Percentiles rank a stretch among this genome's conserved stretches.
Conservation (phyloP, 2,329 filamentous ascomycete genomes). For the Falciphora oryzae region DNA sequence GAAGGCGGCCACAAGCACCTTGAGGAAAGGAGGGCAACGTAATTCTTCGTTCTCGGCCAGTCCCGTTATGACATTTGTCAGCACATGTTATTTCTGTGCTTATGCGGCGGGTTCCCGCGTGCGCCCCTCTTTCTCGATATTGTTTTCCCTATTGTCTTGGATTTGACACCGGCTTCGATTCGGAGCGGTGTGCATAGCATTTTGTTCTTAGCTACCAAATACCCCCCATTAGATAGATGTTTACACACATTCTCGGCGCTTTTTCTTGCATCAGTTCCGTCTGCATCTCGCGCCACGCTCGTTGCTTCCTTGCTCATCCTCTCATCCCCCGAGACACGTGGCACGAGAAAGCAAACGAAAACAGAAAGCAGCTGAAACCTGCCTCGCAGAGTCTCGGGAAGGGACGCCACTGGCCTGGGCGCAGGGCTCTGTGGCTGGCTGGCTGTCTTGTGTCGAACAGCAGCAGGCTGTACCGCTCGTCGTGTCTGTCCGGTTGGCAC, state of each 20-base stretch:
- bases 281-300: too few relatives aligned
- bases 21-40: constrained; percentile 1
- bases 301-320: not conserved
- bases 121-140: not conserved
- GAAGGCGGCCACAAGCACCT: constrained; percentile 10
- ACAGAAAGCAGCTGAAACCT: not conserved
- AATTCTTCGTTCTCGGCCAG: not conserved
- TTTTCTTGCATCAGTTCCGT: not conserved
- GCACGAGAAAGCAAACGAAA: not conserved
- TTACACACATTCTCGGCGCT: not conserved
- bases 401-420: too few relatives aligned
- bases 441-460: not conserved
- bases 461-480: not conserved
- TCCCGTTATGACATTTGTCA: not conserved
- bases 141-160: not conserved
- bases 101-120: not conserved
- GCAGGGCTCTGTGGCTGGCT: not conserved
- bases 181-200: not conserved
- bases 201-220: not conserved
- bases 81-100: not conserved
- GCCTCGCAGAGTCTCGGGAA: not conserved
- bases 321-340: not conserved
- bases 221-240: not conserved
- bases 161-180: not conserved
- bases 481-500: not conserved